phyloP scores from a whole-genome alignment of 805 yeast species.

The Crinitomyces ghanaensis region DNA sequence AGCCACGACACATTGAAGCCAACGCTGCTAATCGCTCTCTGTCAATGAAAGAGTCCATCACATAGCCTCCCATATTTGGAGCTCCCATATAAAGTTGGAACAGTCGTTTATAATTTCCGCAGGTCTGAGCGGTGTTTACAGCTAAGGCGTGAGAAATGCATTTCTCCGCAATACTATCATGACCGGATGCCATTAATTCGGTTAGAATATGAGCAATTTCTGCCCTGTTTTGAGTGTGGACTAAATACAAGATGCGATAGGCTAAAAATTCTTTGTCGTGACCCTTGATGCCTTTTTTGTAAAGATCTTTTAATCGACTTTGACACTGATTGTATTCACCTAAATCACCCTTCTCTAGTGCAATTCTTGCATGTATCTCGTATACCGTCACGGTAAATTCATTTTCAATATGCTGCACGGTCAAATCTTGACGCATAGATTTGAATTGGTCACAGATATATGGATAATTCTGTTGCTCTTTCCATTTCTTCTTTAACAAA shows the following conservation, averaged over 20 bases:
- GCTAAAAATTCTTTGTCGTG: slow-evolving; percentile 53
- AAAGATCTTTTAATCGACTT: slow-evolving; percentile 60
- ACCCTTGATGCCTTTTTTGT: slow-evolving; percentile 32
- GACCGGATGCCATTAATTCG: slow-evolving; percentile 5
- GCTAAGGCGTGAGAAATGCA: slow-evolving; percentile 28
- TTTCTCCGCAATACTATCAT: slow-evolving; percentile 17
- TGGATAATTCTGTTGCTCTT: slow-evolving; percentile 45
- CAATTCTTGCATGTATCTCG: slow-evolving; percentile 78
- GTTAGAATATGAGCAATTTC: slow-evolving; percentile 39
- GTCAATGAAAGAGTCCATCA: slow-evolving; percentile 43
- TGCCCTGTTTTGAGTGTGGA: slow-evolving; percentile 56
- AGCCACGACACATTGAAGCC: slow-evolving; percentile 44
- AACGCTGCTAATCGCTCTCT: slow-evolving; percentile 50
- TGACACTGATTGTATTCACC: slow-evolving; percentile 96
- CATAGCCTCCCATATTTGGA: slow-evolving; percentile 32
- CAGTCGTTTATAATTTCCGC: slow-evolving; percentile 43
- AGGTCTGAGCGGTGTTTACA: slow-evolving; percentile 26
- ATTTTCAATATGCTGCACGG: slow-evolving; percentile 78
- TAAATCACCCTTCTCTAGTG: slow-evolving; percentile 68
- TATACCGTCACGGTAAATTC: slow-evolving; percentile 70
- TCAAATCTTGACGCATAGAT: slow-evolving; percentile 83
- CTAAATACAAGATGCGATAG: slow-evolving; percentile 61
- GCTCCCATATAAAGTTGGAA: slow-evolving; percentile 34
- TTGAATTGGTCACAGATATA: slow-evolving; percentile 85
- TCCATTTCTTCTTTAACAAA: slow-evolving; percentile 42